Conservation (phyloP, 495 filamentous ascomycete genomes). For the Penicillium daleae region DNA sequence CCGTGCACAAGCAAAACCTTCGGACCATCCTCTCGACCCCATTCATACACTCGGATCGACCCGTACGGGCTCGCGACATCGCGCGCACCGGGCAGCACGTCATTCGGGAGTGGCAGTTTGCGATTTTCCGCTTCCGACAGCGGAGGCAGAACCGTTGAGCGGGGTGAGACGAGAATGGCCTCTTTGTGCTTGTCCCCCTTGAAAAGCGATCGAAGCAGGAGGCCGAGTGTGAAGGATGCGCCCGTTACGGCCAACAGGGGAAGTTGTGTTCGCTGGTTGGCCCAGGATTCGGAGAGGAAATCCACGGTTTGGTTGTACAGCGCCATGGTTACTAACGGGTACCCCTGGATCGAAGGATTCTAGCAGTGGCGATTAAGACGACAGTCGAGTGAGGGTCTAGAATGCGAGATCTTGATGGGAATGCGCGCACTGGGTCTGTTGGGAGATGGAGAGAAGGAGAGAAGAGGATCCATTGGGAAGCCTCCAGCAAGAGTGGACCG, state of each 20-base stretch:
- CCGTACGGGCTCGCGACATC: constrained; percentile 81
- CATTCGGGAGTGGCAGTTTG: constrained; percentile 69
- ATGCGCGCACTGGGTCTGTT: constrained; percentile 4
- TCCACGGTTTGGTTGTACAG: constrained; percentile 47
- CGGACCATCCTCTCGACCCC: constrained; percentile 76
- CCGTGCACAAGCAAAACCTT: constrained; percentile 87
- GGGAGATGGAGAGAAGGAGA: constrained; percentile 4
- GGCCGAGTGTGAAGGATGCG: constrained; percentile 45
- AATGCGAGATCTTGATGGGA: neutral
- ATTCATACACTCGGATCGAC: constrained; percentile 83
- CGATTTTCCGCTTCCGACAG: constrained; percentile 52
- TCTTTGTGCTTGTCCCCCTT: constrained; percentile 16
- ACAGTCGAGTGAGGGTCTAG: neutral
- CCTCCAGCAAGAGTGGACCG: neutral
- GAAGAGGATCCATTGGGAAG: constrained; percentile 7
- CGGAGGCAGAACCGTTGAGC: constrained; percentile 45
- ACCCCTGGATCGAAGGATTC: constrained; percentile 14
- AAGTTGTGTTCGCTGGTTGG: constrained; percentile 43
- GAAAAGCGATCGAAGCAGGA: constrained; percentile 45
- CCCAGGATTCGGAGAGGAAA: constrained; percentile 43
- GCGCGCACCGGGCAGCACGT: constrained; percentile 72
- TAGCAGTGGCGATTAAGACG: neutral
- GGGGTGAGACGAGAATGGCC: constrained; percentile 50
- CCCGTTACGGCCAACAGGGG: constrained; percentile 48
- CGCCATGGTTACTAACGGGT: constrained; percentile 30